Base-by-base conservation (phyloP, 1,139 yeast species). In the Petasospora rhodanensis region DNA sequence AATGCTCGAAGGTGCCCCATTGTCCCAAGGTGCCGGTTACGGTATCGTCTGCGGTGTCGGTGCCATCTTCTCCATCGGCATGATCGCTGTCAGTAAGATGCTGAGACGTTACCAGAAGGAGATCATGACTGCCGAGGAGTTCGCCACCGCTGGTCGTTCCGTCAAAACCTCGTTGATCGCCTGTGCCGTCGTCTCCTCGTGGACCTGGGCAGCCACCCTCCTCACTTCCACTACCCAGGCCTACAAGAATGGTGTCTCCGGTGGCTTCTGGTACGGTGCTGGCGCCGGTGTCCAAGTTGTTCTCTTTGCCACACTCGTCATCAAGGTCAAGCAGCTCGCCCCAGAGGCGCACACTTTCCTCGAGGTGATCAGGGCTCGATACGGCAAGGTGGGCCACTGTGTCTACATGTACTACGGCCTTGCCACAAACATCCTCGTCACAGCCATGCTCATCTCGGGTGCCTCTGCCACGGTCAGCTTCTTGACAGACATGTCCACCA, bases 161-260 rank as follows among this genome's bases (percentile, higher is more conserved):
- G 93, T 86, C 26, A 81, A 80, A 45, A 77, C 87, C 1, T 91
- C 89, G 28, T 64, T 86, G 44, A 81, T 85, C 42, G 78, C 91
- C 9, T 78, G 93, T 7, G 94, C 95, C 7, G 95, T 86, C 24
- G 95, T 85, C 7, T 77, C 87, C 15, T 79, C 91, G 9, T 87
- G 96, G 96, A 86, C 95, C 5, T 86, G 95, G 95, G 87, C 91
- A 28, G 91, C 95, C 2, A 84, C 95, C 2, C 61, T 85, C 29
- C 68, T 84, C 21, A 81, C 83, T 21, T 78, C 87, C 2, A 75
- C 89, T 2, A 62, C 89, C n/a, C 85, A 80, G 56, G 84, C 83
- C 14, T 83, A 81, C 58, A 69, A 70, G 38, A 76, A 82, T 46
- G 95, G 95, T 49, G 72, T 86, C 27, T 68, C 79, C 21, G 93